Evolutionary conservation across 2,329 filamentous ascomycete genomes (phyloP), one percentile per base, ranked within the genome.

Genomic region (Sclerotinia glacialis): DNA sequence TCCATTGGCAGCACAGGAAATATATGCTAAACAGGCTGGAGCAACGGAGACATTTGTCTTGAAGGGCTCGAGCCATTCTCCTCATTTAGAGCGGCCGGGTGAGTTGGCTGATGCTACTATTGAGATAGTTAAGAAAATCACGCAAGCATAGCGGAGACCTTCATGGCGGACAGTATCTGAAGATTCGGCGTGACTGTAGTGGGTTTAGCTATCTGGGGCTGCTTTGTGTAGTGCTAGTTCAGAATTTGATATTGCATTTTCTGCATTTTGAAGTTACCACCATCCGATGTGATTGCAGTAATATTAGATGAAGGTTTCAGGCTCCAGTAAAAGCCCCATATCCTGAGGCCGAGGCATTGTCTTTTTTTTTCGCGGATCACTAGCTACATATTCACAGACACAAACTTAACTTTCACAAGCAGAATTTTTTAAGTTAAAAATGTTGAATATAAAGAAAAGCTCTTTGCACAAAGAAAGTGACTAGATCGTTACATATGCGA

Each of bases 51-150:
- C 28, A 7, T 23, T 9, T 31, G 16, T 31, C 12, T 53, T 53
- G 26, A 53, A 53, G 8, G 23, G 18, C 16, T 53, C 16, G 12
- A 26, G 23, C 16, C 50, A 53, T 31, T 26, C 50, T 12, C 50
- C 50, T 31, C 50, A 53, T 53, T 16, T 53, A 12, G 12, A 53
- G 50, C 31, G 23, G 12, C 26, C 28, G 23, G 50, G 12, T 31
- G 50, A 53, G 16, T 53, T 53, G 50, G 28, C 50, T 18, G 50
- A 53, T 53, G 23, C 50, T 53, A 31, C 50, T 16, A 26, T 53
- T 53, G 50, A 53, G 23, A 6, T 53, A 7, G 23, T 28, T 9
- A 18, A 53, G 26, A 53, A 31, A 18, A 53, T 53, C 31, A 47
- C 2, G 21, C 18, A 21, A 21, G 8, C 3, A n/a, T 47, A 47